phyloP scores from a whole-genome alignment of 208 protist genomes.

The Acanthamoeba sp. region DNA sequence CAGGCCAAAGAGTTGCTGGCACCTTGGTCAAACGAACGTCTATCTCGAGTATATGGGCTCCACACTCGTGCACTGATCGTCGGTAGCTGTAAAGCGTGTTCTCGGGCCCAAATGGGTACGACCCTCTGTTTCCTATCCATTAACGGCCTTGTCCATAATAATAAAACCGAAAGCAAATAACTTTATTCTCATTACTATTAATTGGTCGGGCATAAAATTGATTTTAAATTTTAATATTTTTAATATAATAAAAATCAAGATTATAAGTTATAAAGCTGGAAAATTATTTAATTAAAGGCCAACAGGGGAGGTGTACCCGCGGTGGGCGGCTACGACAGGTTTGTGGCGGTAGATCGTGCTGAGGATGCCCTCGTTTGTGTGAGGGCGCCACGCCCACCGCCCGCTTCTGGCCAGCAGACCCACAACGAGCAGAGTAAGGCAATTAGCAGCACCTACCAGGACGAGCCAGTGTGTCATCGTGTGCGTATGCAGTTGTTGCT shows the following conservation, averaged over 20 bases:
- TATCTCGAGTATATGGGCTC: slow-evolving; percentile 43
- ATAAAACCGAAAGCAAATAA: too few species aligned
- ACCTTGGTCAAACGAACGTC: slow-evolving; percentile 59
- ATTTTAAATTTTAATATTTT: neutral
- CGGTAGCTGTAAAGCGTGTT: slow-evolving; percentile 59
- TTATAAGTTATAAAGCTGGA: neutral
- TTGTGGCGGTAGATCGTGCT: neutral
- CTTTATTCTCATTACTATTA: too few species aligned
- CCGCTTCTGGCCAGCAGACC: neutral
- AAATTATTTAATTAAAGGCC: neutral
- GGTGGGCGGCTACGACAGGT: slow-evolving; percentile 29
- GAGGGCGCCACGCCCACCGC: neutral
- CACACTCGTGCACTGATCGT: slow-evolving; percentile 15
- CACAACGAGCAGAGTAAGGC: neutral
- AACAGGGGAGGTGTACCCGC: neutral
- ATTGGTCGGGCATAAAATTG: neutral
- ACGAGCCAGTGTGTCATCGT: neutral
- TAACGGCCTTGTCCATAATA: too few species aligned
- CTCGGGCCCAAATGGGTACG: slow-evolving; percentile 51
- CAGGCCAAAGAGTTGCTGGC: too few species aligned
- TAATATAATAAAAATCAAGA: neutral
- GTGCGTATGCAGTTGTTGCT: neutral
- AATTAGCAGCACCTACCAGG: neutral
- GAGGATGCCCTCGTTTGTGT: slow-evolving; percentile 18
- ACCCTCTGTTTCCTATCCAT: neutral